These are phyloP conservation scores for Taiozyma sp. DNA, from an alignment of 1,139 yeast species.

Conservation along the genomic window DNA sequence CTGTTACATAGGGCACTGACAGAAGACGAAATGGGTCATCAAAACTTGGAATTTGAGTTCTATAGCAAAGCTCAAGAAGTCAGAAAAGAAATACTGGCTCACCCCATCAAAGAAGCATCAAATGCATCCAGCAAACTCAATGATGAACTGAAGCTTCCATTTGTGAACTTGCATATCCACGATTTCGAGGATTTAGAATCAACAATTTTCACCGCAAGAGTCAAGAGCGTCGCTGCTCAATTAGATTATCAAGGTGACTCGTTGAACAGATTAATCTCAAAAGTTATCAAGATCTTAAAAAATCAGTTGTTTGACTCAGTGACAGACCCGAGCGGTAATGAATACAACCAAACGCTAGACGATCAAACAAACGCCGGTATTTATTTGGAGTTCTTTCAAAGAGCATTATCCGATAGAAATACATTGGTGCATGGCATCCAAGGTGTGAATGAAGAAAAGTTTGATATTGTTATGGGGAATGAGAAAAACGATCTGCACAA, in stretches of 20 bases:
- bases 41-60: slow-evolving; percentile 37
- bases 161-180: slow-evolving; percentile 11
- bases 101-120: slow-evolving; percentile 30
- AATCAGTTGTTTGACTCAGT: slow-evolving; percentile 41
- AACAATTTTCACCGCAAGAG: slow-evolving; percentile 18
- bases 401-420: slow-evolving; percentile 53
- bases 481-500: slow-evolving; percentile 12
- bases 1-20: slow-evolving; percentile 14
- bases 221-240: slow-evolving; percentile 26
- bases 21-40: slow-evolving; percentile 23
- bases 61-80: slow-evolving; percentile 63
- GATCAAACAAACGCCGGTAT: slow-evolving; percentile 70
- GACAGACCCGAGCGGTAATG: slow-evolving; percentile 64
- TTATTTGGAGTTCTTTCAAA: slow-evolving; percentile 57
- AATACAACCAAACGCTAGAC: slow-evolving; percentile 67
- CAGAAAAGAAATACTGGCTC: slow-evolving; percentile 47
- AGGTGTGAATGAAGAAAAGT: neutral
- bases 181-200: slow-evolving; percentile 11
- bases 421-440: slow-evolving; percentile 26
- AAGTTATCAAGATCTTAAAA: slow-evolving; percentile 41
- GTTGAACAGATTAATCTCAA: slow-evolving; percentile 51
- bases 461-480: neutral
- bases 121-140: slow-evolving; percentile 23
- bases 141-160: slow-evolving; percentile 21
- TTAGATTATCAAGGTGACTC: slow-evolving; percentile 55